Percentiles rank a stretch among this genome's conserved stretches.
phyloP scores from a whole-genome alignment of 2,329 filamentous ascomycete species.

The Ophiosphaerella korrae region DNA sequence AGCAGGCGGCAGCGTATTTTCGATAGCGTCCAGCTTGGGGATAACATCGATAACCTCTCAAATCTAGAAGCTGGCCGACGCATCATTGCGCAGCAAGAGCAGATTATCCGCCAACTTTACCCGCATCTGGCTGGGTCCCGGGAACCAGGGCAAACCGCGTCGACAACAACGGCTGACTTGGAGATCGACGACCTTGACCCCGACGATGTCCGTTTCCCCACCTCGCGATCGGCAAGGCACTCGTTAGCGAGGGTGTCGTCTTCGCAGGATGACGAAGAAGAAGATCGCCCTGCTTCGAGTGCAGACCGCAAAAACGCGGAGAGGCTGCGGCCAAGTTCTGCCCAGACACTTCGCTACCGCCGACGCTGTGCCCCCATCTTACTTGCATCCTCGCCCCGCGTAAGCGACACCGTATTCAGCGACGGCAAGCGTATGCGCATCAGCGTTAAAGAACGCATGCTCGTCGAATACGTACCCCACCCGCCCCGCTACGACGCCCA shows the following conservation, averaged over 20 bases:
- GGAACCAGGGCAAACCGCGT: conserved; percentile 11
- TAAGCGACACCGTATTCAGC: conserved; percentile 53
- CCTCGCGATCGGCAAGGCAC: conserved; percentile 17
- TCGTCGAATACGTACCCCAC: conserved; percentile 49
- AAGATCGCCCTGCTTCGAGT: conserved; percentile 21
- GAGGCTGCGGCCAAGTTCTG: conserved; percentile 31
- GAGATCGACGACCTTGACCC: conserved; percentile 47
- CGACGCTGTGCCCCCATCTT: conserved; percentile 55
- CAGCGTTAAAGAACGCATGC: conserved; percentile 49
- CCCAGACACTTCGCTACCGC: conserved; percentile 52
- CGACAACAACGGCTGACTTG: conserved; percentile 25
- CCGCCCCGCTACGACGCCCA: conserved; percentile 54
- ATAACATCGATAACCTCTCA: conserved; percentile 40
- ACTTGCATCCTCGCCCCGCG: conserved; percentile 50
- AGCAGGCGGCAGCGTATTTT: conserved; percentile 46
- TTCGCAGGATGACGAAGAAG: conserved; percentile 30
- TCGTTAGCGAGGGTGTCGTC: conserved; percentile 14
- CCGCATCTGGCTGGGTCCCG: conserved; percentile 45
- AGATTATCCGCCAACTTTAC: conserved; percentile 54
- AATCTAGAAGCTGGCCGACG: conserved; percentile 41
- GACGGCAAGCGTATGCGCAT: conserved; percentile 52
- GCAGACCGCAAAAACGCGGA: conserved; percentile 1
- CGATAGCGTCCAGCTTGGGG: conserved; percentile 35
- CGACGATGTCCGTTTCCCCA: conserved; percentile 45
- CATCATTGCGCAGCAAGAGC: conserved; percentile 55